Percentiles rank a stretch among this genome's conserved stretches.
These are phyloP conservation scores for Stagonosporopsis rhizophila DNA, from an alignment of 2,329 filamentous ascomycete genomes.

Conservation along the genomic window DNA sequence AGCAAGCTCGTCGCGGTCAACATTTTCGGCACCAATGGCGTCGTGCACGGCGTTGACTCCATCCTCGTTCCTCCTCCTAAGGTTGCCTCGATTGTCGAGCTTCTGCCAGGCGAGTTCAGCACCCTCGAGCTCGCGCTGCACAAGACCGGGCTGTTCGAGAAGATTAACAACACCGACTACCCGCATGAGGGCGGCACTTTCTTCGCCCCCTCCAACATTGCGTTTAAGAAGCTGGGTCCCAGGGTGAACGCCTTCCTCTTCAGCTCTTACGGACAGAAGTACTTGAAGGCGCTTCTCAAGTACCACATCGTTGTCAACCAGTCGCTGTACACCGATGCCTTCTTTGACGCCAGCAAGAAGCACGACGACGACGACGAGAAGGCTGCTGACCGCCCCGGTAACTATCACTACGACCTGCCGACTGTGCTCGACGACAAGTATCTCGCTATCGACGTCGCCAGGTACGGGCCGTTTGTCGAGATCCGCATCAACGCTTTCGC, in stretches of 20 bases:
- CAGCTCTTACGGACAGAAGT: conserved; percentile 74
- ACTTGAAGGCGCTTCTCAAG: conserved; percentile 77
- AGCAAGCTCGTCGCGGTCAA: conserved; percentile 73
- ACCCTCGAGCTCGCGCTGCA: conserved; percentile 77
- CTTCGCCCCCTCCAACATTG: conserved; percentile 81
- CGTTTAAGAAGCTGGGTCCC: conserved; percentile 78
- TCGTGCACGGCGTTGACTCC: conserved; percentile 78
- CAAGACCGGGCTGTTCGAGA: conserved; percentile 74
- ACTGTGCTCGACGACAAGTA: conserved; percentile 72
- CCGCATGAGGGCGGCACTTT: conserved; percentile 71
- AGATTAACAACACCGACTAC: conserved; percentile 59
- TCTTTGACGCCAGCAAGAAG: conserved; percentile 63
- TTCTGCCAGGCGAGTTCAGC: conserved; percentile 75
- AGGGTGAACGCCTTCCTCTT: conserved; percentile 85
- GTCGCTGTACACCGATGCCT: conserved; percentile 84
- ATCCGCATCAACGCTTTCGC: conserved; percentile 79
- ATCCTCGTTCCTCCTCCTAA: conserved; percentile 79
- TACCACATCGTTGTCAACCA: conserved; percentile 79
- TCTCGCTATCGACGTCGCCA: conserved; percentile 74
- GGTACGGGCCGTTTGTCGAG: conserved; percentile 70
- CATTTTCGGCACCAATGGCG: conserved; percentile 77
- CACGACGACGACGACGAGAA: conserved; percentile 34
- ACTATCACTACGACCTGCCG: conserved; percentile 73
- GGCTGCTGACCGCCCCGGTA: conserved; percentile 39
- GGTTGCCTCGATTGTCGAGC: conserved; percentile 67